Evolutionary conservation across 768 basidiomycete species (phyloP).

Genomic region (Kwoniella dendrophila): DNA sequence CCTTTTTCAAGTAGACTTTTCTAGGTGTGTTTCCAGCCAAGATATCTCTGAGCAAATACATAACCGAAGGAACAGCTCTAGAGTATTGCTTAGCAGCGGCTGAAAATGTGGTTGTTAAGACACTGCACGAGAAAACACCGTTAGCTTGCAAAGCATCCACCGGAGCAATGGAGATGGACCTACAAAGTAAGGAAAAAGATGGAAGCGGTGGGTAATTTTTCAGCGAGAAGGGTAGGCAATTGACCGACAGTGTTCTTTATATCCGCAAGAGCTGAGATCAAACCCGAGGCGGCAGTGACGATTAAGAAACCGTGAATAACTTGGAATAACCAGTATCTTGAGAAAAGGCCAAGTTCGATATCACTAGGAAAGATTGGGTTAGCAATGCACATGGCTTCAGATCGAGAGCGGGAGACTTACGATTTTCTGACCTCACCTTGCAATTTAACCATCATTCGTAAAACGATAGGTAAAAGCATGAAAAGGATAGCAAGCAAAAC

Average conservation of each 20-base stretch:
- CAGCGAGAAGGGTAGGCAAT: conserved; percentile 49
- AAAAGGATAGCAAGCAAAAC: conserved; percentile 55
- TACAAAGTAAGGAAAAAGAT: conserved; percentile 57
- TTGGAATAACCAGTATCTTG: conserved; percentile 56
- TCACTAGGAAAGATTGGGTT: conserved; percentile 33
- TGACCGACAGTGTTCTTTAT: conserved; percentile 31
- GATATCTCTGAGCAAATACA: conserved; percentile 47
- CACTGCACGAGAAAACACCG: conserved; percentile 18
- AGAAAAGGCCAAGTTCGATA: conserved; percentile 53
- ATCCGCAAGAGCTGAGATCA: conserved; percentile 46
- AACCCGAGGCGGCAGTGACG: conserved; percentile 53
- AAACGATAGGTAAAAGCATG: conserved; percentile 54
- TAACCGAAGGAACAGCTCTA: conserved; percentile 50
- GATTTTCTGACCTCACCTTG: conserved; percentile 51
- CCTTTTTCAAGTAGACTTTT: conserved; percentile 47
- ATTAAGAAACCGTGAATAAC: conserved; percentile 58
- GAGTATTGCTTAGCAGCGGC: conserved; percentile 50
- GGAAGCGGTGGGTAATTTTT: conserved; percentile 48
- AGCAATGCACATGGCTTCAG: conserved; percentile 1
- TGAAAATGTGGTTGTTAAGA: conserved; percentile 52
- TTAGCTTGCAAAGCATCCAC: background rate
- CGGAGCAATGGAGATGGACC: conserved; percentile 5
- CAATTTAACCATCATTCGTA: conserved; percentile 48
- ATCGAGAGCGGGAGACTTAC: conserved; percentile 22
- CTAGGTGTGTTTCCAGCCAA: conserved; percentile 54